Conservation (phyloP, 2,329 filamentous ascomycete species). For the Zarea fungicola region DNA sequence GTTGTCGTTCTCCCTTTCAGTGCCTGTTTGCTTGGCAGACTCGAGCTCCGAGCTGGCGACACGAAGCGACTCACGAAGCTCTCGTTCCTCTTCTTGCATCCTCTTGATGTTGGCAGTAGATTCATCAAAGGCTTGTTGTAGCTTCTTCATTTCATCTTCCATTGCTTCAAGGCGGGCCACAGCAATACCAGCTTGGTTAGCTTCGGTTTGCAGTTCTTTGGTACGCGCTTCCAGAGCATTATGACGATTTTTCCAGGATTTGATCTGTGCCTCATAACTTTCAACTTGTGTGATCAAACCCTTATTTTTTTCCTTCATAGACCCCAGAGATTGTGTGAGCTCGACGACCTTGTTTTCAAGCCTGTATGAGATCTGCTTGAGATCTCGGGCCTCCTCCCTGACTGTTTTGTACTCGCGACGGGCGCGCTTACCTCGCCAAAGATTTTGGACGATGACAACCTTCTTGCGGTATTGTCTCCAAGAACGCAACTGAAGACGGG, state of each 20-base stretch:
- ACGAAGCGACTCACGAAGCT: slow-evolving; percentile 76
- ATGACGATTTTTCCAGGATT: slow-evolving; percentile 90
- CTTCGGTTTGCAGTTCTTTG: slow-evolving; percentile 92
- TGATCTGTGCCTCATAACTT: slow-evolving; percentile 93
- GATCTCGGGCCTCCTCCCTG: slow-evolving; percentile 91
- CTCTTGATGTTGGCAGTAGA: slow-evolving; percentile 86
- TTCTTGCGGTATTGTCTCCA: slow-evolving; percentile 91
- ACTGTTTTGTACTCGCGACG: slow-evolving; percentile 82
- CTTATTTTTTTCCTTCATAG: slow-evolving; percentile 94
- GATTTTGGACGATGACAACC: slow-evolving; percentile 80
- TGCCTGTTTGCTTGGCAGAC: slow-evolving; percentile 67
- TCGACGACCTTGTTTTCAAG: slow-evolving; percentile 99
- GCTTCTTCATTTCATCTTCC: slow-evolving; percentile 92
- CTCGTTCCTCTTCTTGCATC: slow-evolving; percentile 89
- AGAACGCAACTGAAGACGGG: slow-evolving; percentile 66
- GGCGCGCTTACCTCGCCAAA: slow-evolving; percentile 83
- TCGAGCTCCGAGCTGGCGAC: slow-evolving; percentile 77
- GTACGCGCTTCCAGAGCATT: slow-evolving; percentile 83
- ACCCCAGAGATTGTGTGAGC: slow-evolving; percentile 86
- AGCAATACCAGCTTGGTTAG: slow-evolving; percentile 94
- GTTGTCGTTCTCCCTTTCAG: slow-evolving; percentile 79
- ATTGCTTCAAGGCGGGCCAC: slow-evolving; percentile 84
- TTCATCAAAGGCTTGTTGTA: slow-evolving; percentile 85
- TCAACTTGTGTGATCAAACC: slow-evolving; percentile 80
- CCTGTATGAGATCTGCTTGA: slow-evolving; percentile 99